Percentiles rank a stretch among this genome's conserved stretches.
Conservation (phyloP, 306 rosid species). For the Cucurbita argyrosperma region DNA sequence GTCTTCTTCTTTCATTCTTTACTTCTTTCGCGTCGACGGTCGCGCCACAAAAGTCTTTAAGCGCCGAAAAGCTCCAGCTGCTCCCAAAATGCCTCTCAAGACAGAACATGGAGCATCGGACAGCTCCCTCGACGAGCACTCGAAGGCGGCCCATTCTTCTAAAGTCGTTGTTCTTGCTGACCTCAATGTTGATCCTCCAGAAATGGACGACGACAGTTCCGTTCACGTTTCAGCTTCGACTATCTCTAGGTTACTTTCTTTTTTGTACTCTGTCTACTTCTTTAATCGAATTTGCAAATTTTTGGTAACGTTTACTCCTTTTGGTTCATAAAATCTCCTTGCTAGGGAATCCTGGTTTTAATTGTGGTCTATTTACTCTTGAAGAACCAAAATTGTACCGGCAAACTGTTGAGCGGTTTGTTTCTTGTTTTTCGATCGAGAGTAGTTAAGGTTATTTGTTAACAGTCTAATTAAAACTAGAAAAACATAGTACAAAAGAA, state of each 20-base stretch:
- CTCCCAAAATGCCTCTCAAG: slow-evolving; percentile 2
- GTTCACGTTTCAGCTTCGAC: slow-evolving; percentile 27
- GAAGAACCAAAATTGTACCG: neutral
- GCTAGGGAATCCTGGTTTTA: neutral
- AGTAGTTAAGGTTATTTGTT: neutral
- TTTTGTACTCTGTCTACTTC: neutral
- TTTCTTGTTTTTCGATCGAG: neutral
- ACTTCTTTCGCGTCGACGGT: neutral
- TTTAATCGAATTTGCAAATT: neutral
- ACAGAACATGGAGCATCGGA: slow-evolving; percentile 3
- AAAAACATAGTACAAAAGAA: neutral
- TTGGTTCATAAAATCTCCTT: neutral
- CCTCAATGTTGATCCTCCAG: slow-evolving; percentile 78
- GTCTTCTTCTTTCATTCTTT: slow-evolving; percentile 5
- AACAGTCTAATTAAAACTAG: neutral
- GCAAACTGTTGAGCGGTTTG: neutral
- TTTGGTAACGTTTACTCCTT: neutral
- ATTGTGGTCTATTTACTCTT: neutral
- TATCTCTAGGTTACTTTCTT: slow-evolving; percentile 20
- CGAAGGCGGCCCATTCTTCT: slow-evolving; percentile 15
- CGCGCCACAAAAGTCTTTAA: neutral
- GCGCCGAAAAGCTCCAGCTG: neutral
- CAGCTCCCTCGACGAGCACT: slow-evolving; percentile 13
- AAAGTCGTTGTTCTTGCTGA: slow-evolving; percentile 58
- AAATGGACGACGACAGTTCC: slow-evolving; percentile 36